A percentile compares a stretch with the other conserved stretches of the same genome.
These are phyloP conservation scores for Peronosclerospora sorghi DNA, from an alignment of 352 stramenopile genomes.

Conservation along the genomic window DNA sequence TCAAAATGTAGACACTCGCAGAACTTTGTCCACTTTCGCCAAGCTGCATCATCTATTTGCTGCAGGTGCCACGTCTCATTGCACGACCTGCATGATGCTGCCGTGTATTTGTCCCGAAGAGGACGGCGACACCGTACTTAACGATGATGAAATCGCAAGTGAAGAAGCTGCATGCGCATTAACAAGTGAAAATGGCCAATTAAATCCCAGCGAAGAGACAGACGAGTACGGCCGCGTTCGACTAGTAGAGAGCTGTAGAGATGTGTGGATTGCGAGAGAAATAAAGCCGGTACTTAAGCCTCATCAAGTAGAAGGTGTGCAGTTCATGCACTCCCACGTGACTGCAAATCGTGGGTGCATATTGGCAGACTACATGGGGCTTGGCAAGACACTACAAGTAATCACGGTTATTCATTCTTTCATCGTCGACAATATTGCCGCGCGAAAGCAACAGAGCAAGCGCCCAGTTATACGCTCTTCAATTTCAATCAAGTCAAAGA, in stretches of 20 bases:
- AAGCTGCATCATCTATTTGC: constrained; percentile 47
- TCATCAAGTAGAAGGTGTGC: constrained; percentile 63
- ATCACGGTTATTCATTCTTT: constrained; percentile 80
- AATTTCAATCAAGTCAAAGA: neutral
- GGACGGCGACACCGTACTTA: too few relatives aligned
- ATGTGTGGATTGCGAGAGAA: constrained; percentile 59
- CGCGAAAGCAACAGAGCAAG: constrained; percentile 3
- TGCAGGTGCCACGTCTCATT: constrained; percentile 44
- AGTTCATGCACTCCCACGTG: constrained; percentile 58
- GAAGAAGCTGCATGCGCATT: constrained; percentile 29
- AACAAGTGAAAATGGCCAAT: constrained; percentile 11
- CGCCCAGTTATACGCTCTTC: neutral
- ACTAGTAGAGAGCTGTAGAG: constrained; percentile 9
- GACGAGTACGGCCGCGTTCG: constrained; percentile 52
- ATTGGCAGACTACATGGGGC: constrained; percentile 85
- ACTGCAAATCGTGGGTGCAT: constrained; percentile 58
- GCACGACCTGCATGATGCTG: constrained; percentile 63
- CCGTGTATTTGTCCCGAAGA: constrained; percentile 63
- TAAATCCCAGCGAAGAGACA: constrained; percentile 18
- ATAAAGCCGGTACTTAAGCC: constrained; percentile 68
- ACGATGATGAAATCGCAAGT: constrained; percentile 21
- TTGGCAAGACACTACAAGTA: constrained; percentile 84
- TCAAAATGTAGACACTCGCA: neutral
- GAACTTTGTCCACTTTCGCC: constrained; percentile 6
- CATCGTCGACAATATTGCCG: constrained; percentile 39